These are phyloP conservation scores for Saccharomycopsis phalli DNA, from an alignment of 1,139 yeast species.

Conservation along the genomic window DNA sequence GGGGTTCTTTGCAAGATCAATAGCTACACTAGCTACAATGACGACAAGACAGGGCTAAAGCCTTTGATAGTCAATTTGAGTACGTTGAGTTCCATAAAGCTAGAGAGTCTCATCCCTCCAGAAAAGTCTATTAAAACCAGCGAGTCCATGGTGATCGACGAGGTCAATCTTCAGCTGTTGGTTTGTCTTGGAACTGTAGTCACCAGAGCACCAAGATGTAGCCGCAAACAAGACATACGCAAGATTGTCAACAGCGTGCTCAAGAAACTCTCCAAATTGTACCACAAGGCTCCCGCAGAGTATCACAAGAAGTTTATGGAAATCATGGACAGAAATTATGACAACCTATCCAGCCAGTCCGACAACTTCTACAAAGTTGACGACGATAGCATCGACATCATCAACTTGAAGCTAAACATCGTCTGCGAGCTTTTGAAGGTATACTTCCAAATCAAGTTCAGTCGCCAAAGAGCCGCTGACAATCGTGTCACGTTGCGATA, in stretches of 20 bases:
- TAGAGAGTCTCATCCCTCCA: constrained; percentile 14
- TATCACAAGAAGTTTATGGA: constrained; percentile 3
- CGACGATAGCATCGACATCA: constrained; percentile 9
- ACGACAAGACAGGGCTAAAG: constrained; percentile 9
- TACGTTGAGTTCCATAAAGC: constrained; percentile 3
- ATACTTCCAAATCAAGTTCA: constrained; percentile 10
- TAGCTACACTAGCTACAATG: constrained; percentile 9
- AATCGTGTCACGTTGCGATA: constrained; percentile 6
- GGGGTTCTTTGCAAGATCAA: constrained; percentile 17
- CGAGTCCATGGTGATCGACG: constrained; percentile 3
- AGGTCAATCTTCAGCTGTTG: constrained; percentile 6
- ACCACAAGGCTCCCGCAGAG: constrained; percentile 1
- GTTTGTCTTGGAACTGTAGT: constrained; percentile 13
- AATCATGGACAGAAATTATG: constrained; percentile 4
- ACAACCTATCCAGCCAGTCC: background rate
- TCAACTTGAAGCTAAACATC: constrained; percentile 13
- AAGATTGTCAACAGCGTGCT: constrained; percentile 3
- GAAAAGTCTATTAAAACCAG: background rate
- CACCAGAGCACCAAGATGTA: constrained; percentile 1
- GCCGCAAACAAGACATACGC: constrained; percentile 6
- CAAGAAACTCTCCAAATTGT: constrained; percentile 10
- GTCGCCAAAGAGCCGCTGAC: background rate
- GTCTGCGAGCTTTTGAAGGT: constrained; percentile 12
- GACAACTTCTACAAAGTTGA: constrained; percentile 12
- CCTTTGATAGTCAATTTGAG: constrained; percentile 13